Evolutionary conservation across 768 basidiomycete species (phyloP).

Genomic region (Leccinum incarnatum): DNA sequence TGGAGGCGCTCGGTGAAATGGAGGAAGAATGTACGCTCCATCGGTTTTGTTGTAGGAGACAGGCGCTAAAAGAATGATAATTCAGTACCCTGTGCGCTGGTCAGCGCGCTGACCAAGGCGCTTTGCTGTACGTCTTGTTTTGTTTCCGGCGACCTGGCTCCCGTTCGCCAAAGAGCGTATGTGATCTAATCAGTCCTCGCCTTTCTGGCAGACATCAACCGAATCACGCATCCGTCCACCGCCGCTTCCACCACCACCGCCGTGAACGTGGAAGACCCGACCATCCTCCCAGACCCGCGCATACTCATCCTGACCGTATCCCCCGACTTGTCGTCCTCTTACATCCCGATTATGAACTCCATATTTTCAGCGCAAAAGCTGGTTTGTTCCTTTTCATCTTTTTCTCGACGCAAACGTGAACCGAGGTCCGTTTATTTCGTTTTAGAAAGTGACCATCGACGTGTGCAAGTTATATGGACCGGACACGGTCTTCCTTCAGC

Average conservation of each 20-base stretch:
- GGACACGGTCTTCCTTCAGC: slow-evolving; percentile 94
- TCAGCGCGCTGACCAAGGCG: slow-evolving; percentile 88
- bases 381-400: slow-evolving; percentile 43
- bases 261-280: slow-evolving; percentile 29
- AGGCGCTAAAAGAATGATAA: slow-evolving; percentile 7
- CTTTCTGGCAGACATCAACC: slow-evolving; percentile 65
- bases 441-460: slow-evolving; percentile 93
- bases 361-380: slow-evolving; percentile 99
- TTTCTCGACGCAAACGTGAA: slow-evolving; percentile 24
- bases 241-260: slow-evolving; percentile 17
- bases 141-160: background rate
- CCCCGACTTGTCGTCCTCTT: slow-evolving; percentile 83
- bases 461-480: slow-evolving; percentile 88
- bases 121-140: slow-evolving; percentile 67
- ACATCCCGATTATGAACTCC: slow-evolving; percentile 98
- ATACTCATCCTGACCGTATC: slow-evolving; percentile 88
- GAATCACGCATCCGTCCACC: slow-evolving; percentile 39
- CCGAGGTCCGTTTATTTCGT: background rate
- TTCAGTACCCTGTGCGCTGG: slow-evolving; percentile 66
- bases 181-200: slow-evolving; percentile 16
- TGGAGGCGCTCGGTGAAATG: slow-evolving; percentile 49
- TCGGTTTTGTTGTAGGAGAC: background rate
- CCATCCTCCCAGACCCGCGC: slow-evolving; percentile 46
- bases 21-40: slow-evolving; percentile 43
- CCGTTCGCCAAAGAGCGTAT: background rate